phyloP scores from a whole-genome alignment of 257 asterid genomes.

The Pogostemon cablin region DNA sequence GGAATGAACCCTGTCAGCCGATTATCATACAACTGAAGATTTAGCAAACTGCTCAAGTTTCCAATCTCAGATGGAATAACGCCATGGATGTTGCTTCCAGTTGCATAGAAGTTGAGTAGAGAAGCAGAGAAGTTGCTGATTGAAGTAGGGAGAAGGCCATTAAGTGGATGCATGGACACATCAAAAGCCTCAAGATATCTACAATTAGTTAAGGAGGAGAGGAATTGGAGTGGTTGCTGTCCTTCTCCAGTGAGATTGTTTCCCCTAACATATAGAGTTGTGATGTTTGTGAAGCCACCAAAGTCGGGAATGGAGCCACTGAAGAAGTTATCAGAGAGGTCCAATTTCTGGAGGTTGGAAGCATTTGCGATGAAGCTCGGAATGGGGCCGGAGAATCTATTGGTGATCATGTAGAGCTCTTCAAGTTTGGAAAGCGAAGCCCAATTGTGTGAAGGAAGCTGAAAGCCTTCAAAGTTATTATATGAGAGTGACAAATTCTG shows the following conservation, averaged over 20 bases:
- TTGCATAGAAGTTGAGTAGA: no score
- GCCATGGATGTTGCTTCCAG: no score
- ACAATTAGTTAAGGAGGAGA: slow-evolving; percentile 5
- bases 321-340: neutral
- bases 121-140: no score
- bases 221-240: neutral
- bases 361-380: neutral
- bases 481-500: neutral
- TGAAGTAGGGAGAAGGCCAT: no score
- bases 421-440: neutral
- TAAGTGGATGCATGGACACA: neutral
- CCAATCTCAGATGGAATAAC: no score
- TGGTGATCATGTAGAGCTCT: neutral
- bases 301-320: slow-evolving; percentile 1
- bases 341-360: neutral
- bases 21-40: no score
- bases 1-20: no score
- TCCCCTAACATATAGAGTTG: neutral
- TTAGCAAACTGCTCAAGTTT: no score
- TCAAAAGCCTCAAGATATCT: neutral
- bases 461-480: neutral
- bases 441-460: neutral
- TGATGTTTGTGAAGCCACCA: neutral
- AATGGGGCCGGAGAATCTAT: neutral
- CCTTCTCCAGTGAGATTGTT: neutral